A percentile compares a stretch with the other conserved stretches of the same genome.
Evolutionary conservation across 352 stramenopile genomes (phyloP).

Genomic region (Globisporangium spinosum): DNA sequence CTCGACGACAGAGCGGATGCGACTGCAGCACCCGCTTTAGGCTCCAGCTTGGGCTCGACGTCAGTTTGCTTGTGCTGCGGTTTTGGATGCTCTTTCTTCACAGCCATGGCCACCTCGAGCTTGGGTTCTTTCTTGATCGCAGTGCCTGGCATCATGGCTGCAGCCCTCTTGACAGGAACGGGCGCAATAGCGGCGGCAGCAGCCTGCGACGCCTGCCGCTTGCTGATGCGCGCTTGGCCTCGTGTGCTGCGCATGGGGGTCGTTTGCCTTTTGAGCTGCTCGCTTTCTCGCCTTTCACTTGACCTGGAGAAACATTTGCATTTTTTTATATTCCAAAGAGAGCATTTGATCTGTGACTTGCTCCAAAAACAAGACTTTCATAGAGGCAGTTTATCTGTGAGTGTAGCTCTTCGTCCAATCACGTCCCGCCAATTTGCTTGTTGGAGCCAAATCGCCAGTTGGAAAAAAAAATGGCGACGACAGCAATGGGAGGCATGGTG

Average conservation of each 20-base stretch:
- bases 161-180: background rate
- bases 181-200: background rate
- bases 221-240: constrained; percentile 12
- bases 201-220: constrained; percentile 2
- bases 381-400: background rate
- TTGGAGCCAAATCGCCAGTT: background rate
- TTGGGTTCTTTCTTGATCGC: constrained; percentile 8
- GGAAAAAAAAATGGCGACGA: background rate
- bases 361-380: background rate
- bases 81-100: background rate
- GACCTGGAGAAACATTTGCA: no score
- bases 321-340: background rate
- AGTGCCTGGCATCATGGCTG: background rate
- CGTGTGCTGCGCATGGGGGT: constrained; percentile 16
- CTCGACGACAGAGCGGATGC: background rate
- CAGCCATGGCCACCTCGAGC: background rate
- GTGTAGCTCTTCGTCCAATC: background rate
- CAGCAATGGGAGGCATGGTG: background rate
- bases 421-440: background rate
- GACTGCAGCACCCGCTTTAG: constrained; percentile 2
- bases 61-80: background rate
- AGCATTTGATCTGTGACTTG: background rate
- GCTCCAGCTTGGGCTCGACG: background rate
- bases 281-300: constrained; percentile 5
- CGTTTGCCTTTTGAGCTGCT: background rate